Conservation (phyloP, 2,329 filamentous ascomycete species). For the Cladosporium sp. region DNA sequence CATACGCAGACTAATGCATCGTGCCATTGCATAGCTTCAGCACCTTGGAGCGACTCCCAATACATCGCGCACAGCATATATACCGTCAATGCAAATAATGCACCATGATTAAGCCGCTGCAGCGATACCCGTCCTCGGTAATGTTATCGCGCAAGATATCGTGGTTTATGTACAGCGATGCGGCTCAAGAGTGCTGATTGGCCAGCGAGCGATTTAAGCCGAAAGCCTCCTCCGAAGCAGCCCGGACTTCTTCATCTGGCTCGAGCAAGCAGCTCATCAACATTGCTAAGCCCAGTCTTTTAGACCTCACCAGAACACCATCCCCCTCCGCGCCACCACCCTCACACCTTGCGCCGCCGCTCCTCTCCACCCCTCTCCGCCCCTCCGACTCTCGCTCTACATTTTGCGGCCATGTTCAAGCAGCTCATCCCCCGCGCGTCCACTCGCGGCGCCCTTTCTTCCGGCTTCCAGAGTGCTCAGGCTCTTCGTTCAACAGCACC, state of each 20-base stretch:
- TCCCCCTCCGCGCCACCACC: conserved; percentile 6
- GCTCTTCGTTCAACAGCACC: conserved; percentile 29
- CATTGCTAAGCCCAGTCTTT: conserved; percentile 3
- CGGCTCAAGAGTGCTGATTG: background rate
- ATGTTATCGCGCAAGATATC: conserved; percentile 4
- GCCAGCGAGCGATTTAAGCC: background rate
- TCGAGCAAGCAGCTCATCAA: conserved; percentile 11
- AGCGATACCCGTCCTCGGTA: background rate
- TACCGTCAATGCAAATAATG: background rate
- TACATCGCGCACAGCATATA: background rate
- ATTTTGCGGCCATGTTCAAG: conserved; percentile 31
- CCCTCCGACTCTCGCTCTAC: conserved; percentile 6
- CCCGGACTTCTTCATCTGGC: conserved; percentile 4
- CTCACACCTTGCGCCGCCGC: conserved; percentile 17
- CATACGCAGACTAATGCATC: background rate
- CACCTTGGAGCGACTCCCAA: background rate
- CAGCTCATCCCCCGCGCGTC: conserved; percentile 28
- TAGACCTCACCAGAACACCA: conserved; percentile 13
- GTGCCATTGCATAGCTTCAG: background rate
- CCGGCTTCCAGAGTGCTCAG: conserved; percentile 26
- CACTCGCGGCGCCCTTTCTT: conserved; percentile 30
- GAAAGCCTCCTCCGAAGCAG: conserved; percentile 1
- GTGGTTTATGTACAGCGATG: conserved; percentile 1
- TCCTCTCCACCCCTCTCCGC: conserved; percentile 10
- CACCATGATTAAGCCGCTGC: background rate